Evolutionary conservation across 495 filamentous ascomycete genomes (phyloP).

Genomic region (Penicillium odoratum): DNA sequence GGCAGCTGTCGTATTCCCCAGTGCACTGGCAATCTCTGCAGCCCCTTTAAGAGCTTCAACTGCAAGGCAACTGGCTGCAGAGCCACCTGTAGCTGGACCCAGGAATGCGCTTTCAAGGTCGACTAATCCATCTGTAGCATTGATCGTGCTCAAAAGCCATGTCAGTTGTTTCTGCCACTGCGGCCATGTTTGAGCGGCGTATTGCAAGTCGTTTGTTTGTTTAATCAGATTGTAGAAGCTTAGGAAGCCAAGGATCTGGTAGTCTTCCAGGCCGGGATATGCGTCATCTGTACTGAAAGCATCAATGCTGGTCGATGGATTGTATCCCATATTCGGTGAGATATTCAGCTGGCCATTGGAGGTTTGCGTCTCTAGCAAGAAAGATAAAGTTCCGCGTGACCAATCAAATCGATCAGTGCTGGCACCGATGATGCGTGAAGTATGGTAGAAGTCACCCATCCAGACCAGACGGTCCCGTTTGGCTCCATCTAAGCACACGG

Average conservation of each 20-base stretch:
- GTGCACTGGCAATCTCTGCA: constrained; percentile 8
- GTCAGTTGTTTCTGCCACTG: constrained; percentile 7
- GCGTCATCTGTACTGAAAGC: not conserved
- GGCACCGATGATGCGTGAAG: constrained; percentile 19
- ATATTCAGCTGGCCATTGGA: constrained; percentile 6
- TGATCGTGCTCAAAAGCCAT: constrained; percentile 6
- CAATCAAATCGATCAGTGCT: constrained; percentile 32
- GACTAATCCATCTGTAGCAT: constrained; percentile 7
- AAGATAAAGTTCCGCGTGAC: constrained; percentile 13
- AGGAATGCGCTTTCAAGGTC: constrained; percentile 4
- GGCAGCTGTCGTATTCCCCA: constrained; percentile 4
- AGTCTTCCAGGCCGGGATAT: constrained; percentile 7
- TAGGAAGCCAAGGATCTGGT: constrained; percentile 11
- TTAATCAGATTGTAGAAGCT: constrained; percentile 4
- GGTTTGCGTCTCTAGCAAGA: constrained; percentile 6
- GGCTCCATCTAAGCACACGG: constrained; percentile 25
- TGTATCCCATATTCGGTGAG: constrained; percentile 7
- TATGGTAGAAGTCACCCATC: constrained; percentile 26
- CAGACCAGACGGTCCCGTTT: constrained; percentile 32
- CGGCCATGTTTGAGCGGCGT: constrained; percentile 8
- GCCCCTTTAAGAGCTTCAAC: constrained; percentile 17
- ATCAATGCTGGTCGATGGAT: constrained; percentile 8
- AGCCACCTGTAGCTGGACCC: not conserved
- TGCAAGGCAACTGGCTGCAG: constrained; percentile 6
- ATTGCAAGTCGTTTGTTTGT: constrained; percentile 5